phyloP scores from a whole-genome alignment of 2,329 filamentous ascomycete species.

The Xylariomycetidae sp. region DNA sequence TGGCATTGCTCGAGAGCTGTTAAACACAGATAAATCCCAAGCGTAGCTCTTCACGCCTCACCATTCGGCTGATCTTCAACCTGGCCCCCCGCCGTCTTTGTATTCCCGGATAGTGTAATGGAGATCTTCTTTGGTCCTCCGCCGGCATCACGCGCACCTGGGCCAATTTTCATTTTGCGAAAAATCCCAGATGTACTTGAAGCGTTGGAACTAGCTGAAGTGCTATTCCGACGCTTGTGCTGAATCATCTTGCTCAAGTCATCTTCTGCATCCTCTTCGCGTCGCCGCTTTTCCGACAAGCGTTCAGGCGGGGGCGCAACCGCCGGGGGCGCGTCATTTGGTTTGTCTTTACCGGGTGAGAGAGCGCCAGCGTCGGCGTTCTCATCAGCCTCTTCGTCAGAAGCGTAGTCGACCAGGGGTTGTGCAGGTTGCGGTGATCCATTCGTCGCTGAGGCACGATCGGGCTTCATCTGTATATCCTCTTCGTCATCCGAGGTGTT shows the following conservation, averaged over 20 bases:
- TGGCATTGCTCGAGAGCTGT: too few species aligned
- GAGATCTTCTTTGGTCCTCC: conserved; percentile 50
- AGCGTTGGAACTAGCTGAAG: conserved; percentile 40
- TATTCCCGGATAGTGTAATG: conserved; percentile 49
- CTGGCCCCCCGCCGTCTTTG: conserved; percentile 28
- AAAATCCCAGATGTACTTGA: conserved; percentile 34
- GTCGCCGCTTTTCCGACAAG: conserved; percentile 80
- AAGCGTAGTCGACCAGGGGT: conserved; percentile 85
- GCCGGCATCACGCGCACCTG: conserved; percentile 33
- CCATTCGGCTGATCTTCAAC: conserved; percentile 12
- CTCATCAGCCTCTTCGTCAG: conserved; percentile 78
- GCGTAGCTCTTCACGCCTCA: conserved; percentile 17
- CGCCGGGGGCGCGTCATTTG: conserved; percentile 26
- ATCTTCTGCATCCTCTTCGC: conserved; percentile 92
- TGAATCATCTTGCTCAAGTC: conserved; percentile 78
- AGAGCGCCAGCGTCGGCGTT: conserved; percentile 49
- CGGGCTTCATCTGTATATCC: conserved; percentile 41
- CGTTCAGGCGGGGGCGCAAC: conserved; percentile 66
- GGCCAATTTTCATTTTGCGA: conserved; percentile 43
- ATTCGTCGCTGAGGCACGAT: conserved; percentile 44
- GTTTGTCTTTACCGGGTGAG: conserved; percentile 23
- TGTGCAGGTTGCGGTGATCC: conserved; percentile 60
- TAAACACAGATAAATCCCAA: too few species aligned
- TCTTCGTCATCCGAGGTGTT: conserved; percentile 85
- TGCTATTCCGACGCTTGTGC: conserved; percentile 58